These are phyloP conservation scores for Curvularia sp. DNA, from an alignment of 2,329 filamentous ascomycete species.

Conservation along the genomic window DNA sequence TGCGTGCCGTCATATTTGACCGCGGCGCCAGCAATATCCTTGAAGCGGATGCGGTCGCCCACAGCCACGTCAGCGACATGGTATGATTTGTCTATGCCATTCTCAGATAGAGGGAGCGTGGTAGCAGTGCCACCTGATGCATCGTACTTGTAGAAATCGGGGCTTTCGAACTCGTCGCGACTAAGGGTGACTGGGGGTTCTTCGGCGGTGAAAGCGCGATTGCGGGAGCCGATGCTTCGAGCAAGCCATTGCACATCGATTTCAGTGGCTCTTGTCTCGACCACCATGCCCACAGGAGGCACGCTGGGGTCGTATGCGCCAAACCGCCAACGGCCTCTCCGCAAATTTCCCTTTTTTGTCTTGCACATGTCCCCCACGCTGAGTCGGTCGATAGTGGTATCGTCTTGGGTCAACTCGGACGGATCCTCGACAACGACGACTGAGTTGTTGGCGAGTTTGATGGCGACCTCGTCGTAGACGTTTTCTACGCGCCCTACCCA, in stretches of 20 bases:
- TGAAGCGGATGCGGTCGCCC: slow-evolving; percentile 63
- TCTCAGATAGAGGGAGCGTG: slow-evolving; percentile 33
- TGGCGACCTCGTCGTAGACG: slow-evolving; percentile 58
- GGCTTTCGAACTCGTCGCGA: slow-evolving; percentile 54
- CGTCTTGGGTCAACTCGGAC: slow-evolving; percentile 50
- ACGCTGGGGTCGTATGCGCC: slow-evolving; percentile 61
- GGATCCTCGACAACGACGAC: slow-evolving; percentile 62
- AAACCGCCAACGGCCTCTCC: slow-evolving; percentile 61
- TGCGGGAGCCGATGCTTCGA: slow-evolving; percentile 48
- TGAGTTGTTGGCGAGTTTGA: slow-evolving; percentile 61
- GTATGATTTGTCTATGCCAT: slow-evolving; percentile 39
- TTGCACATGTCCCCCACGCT: slow-evolving; percentile 59
- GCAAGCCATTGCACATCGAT: slow-evolving; percentile 63
- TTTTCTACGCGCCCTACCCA: slow-evolving; percentile 64
- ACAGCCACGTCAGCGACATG: slow-evolving; percentile 52
- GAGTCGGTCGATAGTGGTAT: slow-evolving; percentile 49
- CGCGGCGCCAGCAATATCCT: slow-evolving; percentile 59
- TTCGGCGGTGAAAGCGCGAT: slow-evolving; percentile 25
- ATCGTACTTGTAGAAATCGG: slow-evolving; percentile 56
- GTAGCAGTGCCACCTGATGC: slow-evolving; percentile 33
- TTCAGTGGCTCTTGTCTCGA: slow-evolving; percentile 57
- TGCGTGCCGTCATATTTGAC: slow-evolving; percentile 59
- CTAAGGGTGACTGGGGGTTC: slow-evolving; percentile 46
- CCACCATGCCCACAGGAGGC: slow-evolving; percentile 59
- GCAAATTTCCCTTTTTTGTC: slow-evolving; percentile 61